Evolutionary conservation across 805 yeast species (phyloP).

Genomic region (Lipomyces starkeyi): DNA sequence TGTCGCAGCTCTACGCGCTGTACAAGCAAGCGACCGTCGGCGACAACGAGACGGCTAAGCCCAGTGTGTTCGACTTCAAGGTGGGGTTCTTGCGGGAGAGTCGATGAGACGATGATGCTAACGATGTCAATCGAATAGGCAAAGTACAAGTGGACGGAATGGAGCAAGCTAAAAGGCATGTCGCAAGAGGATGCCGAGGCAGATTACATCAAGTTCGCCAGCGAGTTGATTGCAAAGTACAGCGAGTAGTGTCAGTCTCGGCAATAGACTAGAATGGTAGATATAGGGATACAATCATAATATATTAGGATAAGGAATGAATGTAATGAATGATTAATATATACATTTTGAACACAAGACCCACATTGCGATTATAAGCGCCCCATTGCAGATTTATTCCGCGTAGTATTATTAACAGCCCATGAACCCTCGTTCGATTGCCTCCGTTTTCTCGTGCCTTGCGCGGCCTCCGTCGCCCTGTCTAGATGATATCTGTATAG

Average conservation of each 20-base stretch:
- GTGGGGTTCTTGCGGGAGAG: constrained; percentile 6
- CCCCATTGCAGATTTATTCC: no score
- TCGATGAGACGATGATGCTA: background rate
- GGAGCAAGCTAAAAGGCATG: constrained; percentile 87
- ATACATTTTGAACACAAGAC: no score
- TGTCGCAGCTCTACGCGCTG: constrained; percentile 70
- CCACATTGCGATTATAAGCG: no score
- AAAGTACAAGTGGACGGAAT: constrained; percentile 97
- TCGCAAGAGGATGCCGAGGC: constrained; percentile 89
- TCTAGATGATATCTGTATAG: constrained; percentile 2
- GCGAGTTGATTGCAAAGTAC: constrained; percentile 44
- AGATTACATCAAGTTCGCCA: constrained; percentile 52
- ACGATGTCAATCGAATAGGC: constrained; percentile 49
- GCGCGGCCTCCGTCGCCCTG: background rate
- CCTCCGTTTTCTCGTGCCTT: background rate
- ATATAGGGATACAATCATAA: background rate
- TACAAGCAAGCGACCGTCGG: constrained; percentile 98
- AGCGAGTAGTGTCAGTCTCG: constrained; percentile 2
- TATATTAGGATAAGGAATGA: background rate
- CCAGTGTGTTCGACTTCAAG: constrained; percentile 90
- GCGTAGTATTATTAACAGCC: no score
- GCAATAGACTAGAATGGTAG: background rate
- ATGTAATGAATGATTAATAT: background rate
- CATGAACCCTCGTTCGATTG: background rate
- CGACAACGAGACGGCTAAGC: constrained; percentile 85